phyloP scores from a whole-genome alignment of 805 yeast genomes.

The Yarrowia bubula region DNA sequence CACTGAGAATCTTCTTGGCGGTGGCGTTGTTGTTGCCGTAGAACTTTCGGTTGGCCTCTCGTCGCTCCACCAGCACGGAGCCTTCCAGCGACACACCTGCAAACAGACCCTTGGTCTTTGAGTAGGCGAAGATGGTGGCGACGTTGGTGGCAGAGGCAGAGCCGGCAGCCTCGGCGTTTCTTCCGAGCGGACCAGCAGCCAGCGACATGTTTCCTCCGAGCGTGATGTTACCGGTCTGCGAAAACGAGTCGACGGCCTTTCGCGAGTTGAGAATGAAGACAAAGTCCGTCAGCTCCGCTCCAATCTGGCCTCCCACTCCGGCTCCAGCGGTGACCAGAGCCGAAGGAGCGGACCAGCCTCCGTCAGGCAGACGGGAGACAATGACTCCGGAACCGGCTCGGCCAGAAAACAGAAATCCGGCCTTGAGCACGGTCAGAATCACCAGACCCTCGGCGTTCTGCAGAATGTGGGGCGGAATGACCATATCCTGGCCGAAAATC shows the following conservation, averaged over 20 bases:
- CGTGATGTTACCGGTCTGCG: constrained; percentile 91
- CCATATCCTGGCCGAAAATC: constrained; percentile 76
- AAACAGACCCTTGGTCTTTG: constrained; percentile 93
- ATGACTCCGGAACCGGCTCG: constrained; percentile 97
- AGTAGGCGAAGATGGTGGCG: constrained; percentile 88
- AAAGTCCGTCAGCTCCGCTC: constrained; percentile 94
- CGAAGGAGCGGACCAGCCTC: constrained; percentile 96
- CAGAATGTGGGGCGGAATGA: constrained; percentile 85
- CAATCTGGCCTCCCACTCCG: constrained; percentile 97
- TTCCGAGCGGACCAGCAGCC: constrained; percentile 96
- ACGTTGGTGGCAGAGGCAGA: constrained; percentile 83
- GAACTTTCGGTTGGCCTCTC: constrained; percentile 94
- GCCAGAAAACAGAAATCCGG: constrained; percentile 94
- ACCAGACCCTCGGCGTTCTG: constrained; percentile 92
- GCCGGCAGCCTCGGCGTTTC: constrained; percentile 97
- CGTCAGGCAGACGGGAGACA: constrained; percentile 91
- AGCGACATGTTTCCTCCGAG: constrained; percentile 92
- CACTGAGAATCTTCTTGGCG: constrained; percentile 79
- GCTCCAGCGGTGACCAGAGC: constrained; percentile 97
- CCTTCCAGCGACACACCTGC: constrained; percentile 98
- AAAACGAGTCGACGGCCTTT: constrained; percentile 89
- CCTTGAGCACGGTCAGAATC: constrained; percentile 88
- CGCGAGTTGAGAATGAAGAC: constrained; percentile 85
- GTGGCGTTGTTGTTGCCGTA: constrained; percentile 81
- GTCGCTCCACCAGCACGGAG: constrained; percentile 90